Percentiles rank a stretch among this genome's conserved stretches.
These are phyloP conservation scores for Linnemannia hyalina DNA, from an alignment of 192 early-diverging fungal genomes.

Conservation along the genomic window DNA sequence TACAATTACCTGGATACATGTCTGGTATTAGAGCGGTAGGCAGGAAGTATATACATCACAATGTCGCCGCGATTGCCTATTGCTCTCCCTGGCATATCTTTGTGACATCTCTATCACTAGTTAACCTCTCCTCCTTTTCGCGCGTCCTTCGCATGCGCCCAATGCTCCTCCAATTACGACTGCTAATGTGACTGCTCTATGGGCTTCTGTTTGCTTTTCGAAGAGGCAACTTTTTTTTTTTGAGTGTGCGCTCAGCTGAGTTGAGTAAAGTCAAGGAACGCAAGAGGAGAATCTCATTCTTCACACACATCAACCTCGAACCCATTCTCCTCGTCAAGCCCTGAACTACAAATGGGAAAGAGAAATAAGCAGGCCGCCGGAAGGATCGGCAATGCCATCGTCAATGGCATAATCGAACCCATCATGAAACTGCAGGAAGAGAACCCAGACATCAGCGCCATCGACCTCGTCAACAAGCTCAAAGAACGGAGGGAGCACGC, in stretches of 20 bases:
- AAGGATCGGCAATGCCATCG: constrained; percentile 51
- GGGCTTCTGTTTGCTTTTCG: constrained; percentile 8
- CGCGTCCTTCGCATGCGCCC: not conserved
- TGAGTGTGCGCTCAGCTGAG: not conserved
- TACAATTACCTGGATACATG: not conserved
- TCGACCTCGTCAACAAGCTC: constrained; percentile 37
- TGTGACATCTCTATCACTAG: too few species aligned
- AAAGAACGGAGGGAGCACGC: constrained; percentile 38
- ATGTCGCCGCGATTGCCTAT: too few species aligned
- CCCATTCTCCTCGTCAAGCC: not conserved
- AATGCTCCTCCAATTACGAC: not conserved
- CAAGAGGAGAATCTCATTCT: constrained; percentile 2
- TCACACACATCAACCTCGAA: not conserved
- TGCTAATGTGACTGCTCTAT: not conserved
- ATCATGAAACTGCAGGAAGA: constrained; percentile 59
- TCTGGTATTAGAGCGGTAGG: too few species aligned
- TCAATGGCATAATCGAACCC: constrained; percentile 53
- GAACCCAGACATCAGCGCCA: constrained; percentile 46
- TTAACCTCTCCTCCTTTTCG: too few species aligned
- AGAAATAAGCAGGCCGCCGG: constrained; percentile 43
- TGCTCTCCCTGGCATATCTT: too few species aligned
- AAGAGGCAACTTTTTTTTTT: not conserved
- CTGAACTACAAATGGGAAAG: constrained; percentile 37
- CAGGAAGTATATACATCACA: too few species aligned
- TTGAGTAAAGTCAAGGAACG: not conserved